Percentiles rank a stretch among this genome's conserved stretches.
phyloP scores from a whole-genome alignment of 768 basidiomycete genomes.

The Leccinum ochraceum region DNA sequence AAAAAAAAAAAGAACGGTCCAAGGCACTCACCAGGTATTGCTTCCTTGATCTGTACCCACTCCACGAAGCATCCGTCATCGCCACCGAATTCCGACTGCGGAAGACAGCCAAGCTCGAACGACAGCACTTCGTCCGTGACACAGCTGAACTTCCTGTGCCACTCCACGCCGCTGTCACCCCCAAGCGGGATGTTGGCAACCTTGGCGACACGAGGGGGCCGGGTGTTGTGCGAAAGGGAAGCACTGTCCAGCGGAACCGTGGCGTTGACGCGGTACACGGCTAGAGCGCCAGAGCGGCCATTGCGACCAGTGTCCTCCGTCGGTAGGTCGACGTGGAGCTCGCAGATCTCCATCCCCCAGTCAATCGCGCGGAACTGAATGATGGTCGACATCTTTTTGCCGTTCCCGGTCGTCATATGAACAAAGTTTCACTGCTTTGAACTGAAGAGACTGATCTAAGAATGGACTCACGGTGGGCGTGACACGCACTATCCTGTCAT shows the following conservation, averaged over 20 bases:
- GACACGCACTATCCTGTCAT: background rate
- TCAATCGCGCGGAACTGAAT: constrained; percentile 18
- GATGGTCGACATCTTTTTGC: constrained; percentile 14
- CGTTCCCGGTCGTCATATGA: background rate
- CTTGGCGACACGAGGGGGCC: constrained; percentile 7
- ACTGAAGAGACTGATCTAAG: background rate
- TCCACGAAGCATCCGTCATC: constrained; percentile 11
- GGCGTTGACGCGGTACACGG: constrained; percentile 9
- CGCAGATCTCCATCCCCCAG: constrained; percentile 19
- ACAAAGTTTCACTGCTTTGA: background rate
- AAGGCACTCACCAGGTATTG: constrained; percentile 9
- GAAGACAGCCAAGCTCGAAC: constrained; percentile 15
- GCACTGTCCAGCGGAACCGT: constrained; percentile 10
- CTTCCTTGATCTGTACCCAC: constrained; percentile 18
- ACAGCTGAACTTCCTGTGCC: constrained; percentile 14
- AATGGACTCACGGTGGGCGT: constrained; percentile 8
- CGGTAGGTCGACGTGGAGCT: constrained; percentile 13
- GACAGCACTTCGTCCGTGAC: constrained; percentile 13
- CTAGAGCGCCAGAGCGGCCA: constrained; percentile 5
- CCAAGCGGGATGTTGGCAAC: constrained; percentile 1
- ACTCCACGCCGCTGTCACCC: background rate
- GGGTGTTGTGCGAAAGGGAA: constrained; percentile 12
- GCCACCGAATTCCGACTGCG: constrained; percentile 6
- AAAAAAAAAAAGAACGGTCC: too few species aligned
- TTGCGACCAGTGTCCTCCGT: constrained; percentile 1